These are phyloP conservation scores for Infundibulicybe gibba DNA, from an alignment of 768 basidiomycete genomes.

Conservation along the genomic window DNA sequence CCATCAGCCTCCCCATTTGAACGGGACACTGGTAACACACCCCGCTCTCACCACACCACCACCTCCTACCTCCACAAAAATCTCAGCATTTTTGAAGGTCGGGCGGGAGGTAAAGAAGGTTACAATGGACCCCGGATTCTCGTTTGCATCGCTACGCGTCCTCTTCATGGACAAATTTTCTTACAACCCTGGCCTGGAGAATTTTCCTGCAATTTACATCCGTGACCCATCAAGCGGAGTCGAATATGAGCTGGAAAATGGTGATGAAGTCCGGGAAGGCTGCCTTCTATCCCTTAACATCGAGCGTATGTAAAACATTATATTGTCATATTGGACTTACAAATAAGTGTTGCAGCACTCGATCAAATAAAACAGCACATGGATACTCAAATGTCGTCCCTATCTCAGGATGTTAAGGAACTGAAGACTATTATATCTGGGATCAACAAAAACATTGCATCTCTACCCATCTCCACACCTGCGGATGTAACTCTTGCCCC, in stretches of 20 bases:
- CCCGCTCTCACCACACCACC: constrained; percentile 2
- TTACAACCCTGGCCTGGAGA: constrained; percentile 89
- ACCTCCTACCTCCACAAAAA: constrained; percentile 29
- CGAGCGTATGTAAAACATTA: constrained; percentile 69
- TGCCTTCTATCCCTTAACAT: constrained; percentile 91
- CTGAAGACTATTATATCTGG: constrained; percentile 62
- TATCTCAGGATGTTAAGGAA: constrained; percentile 90
- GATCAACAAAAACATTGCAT: constrained; percentile 47
- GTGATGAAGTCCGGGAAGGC: constrained; percentile 86
- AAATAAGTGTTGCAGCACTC: constrained; percentile 53
- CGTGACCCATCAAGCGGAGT: constrained; percentile 90
- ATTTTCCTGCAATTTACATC: constrained; percentile 95
- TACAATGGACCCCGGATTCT: constrained; percentile 62
- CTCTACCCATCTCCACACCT: constrained; percentile 46
- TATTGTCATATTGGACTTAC: constrained; percentile 6
- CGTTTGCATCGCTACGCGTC: constrained; percentile 74
- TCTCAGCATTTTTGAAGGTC: constrained; percentile 84
- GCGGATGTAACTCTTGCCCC: constrained; percentile 62
- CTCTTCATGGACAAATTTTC: constrained; percentile 94
- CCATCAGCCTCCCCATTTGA: constrained; percentile 20
- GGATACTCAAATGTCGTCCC: constrained; percentile 79
- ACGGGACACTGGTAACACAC: constrained; percentile 1
- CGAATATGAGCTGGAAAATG: constrained; percentile 93
- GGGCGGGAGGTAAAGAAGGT: constrained; percentile 91
- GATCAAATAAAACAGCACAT: constrained; percentile 99